phyloP scores from a whole-genome alignment of 352 stramenopile genomes.

The Globisporangium alternatum region DNA sequence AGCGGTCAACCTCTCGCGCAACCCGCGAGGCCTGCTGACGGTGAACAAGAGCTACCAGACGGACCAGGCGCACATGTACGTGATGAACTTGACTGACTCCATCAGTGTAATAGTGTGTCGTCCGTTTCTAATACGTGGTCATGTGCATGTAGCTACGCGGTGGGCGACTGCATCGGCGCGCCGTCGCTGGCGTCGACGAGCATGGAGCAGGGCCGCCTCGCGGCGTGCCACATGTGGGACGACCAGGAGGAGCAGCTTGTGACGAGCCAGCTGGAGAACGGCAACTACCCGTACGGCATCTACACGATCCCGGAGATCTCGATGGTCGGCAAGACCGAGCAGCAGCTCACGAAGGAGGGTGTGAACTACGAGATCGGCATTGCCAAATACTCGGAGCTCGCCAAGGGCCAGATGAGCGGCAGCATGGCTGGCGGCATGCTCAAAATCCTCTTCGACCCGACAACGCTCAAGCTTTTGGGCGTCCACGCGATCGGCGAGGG shows the following conservation, averaged over 20 bases:
- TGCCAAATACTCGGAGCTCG: slow-evolving; percentile 84
- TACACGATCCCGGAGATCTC: slow-evolving; percentile 92
- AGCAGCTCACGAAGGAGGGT: slow-evolving; percentile 75
- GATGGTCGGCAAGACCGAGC: slow-evolving; percentile 90
- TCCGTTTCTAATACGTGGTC: neutral
- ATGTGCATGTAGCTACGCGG: slow-evolving; percentile 57
- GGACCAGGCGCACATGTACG: slow-evolving; percentile 69
- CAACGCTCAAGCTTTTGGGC: slow-evolving; percentile 76
- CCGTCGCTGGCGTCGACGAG: slow-evolving; percentile 85
- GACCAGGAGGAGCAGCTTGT: slow-evolving; percentile 42
- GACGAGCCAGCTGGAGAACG: slow-evolving; percentile 70
- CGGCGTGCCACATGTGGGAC: slow-evolving; percentile 86
- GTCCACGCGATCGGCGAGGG: slow-evolving; percentile 89
- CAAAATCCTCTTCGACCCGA: slow-evolving; percentile 87
- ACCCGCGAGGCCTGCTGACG: slow-evolving; percentile 77
- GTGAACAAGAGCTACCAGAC: slow-evolving; percentile 91
- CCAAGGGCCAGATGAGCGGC: slow-evolving; percentile 89
- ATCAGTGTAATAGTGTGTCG: neutral
- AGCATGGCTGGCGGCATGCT: slow-evolving; percentile 76
- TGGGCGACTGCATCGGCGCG: slow-evolving; percentile 87
- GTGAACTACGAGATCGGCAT: slow-evolving; percentile 88
- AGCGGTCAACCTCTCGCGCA: slow-evolving; percentile 70
- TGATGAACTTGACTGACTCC: neutral
- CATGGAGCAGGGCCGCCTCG: slow-evolving; percentile 87
- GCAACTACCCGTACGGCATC: slow-evolving; percentile 89